These are phyloP conservation scores for Niebla homalea DNA, from an alignment of 495 filamentous ascomycete species.

Conservation along the genomic window DNA sequence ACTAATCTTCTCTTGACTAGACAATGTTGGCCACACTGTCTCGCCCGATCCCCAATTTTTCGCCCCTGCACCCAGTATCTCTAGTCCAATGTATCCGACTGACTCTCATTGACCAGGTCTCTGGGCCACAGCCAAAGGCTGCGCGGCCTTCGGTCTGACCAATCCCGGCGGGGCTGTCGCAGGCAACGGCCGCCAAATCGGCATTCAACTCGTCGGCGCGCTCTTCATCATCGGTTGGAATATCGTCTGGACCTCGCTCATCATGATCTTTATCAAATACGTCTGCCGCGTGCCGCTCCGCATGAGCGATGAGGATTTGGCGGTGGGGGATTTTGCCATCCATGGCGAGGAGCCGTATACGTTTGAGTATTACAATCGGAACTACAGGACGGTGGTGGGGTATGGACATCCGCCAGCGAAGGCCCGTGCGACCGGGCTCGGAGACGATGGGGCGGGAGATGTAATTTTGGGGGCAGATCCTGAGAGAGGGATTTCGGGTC, in stretches of 20 bases:
- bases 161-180: conserved; percentile 39
- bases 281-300: conserved; percentile 36
- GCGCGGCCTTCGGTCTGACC: conserved; percentile 33
- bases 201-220: conserved; percentile 40
- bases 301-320: conserved; percentile 33
- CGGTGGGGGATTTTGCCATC: conserved; percentile 37
- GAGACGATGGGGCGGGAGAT: neutral
- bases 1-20: too few relatives aligned
- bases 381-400: conserved; percentile 1
- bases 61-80: neutral
- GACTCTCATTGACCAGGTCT: conserved; percentile 10
- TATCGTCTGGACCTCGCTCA: conserved; percentile 38
- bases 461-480: conserved; percentile 5
- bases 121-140: conserved; percentile 38
- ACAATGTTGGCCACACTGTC: too few relatives aligned
- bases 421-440: neutral
- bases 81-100: neutral
- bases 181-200: conserved; percentile 40
- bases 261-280: conserved; percentile 42
- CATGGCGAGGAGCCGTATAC: conserved; percentile 40
- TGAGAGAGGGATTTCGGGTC: neutral
- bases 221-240: conserved; percentile 45
- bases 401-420: conserved; percentile 4
- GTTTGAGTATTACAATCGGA: conserved; percentile 15
- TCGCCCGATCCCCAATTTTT: too few relatives aligned